Percentiles rank a stretch among this genome's conserved stretches.
Conservation (phyloP, 495 filamentous ascomycete species). For the Elaphomyces granulatus region DNA sequence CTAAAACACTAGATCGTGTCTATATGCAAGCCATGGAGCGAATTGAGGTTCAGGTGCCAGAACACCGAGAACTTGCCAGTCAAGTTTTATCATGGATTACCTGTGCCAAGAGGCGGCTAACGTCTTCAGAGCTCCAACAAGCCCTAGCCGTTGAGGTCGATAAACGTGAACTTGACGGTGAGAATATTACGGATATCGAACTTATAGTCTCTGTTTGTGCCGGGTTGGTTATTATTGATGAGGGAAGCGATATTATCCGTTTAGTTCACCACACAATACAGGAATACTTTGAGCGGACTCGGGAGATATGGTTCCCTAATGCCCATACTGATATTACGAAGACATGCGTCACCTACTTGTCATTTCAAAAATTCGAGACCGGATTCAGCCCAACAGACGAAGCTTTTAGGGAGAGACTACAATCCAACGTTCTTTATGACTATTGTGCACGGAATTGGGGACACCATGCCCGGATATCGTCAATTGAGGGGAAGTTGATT, state of each 20-base stretch:
- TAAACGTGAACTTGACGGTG: constrained; percentile 20
- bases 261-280: constrained; percentile 38
- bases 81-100: constrained; percentile 8
- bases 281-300: constrained; percentile 34
- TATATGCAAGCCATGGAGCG: constrained; percentile 8
- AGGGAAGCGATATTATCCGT: constrained; percentile 27
- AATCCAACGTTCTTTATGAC: constrained; percentile 19
- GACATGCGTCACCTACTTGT: constrained; percentile 6
- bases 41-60: constrained; percentile 5
- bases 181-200: constrained; percentile 24
- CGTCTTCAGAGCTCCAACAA: constrained; percentile 11
- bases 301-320: constrained; percentile 5
- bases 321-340: constrained; percentile 4
- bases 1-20: neutral
- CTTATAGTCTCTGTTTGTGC: constrained; percentile 28
- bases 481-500: neutral
- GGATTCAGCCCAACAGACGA: constrained; percentile 8
- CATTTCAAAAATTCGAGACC: constrained; percentile 4
- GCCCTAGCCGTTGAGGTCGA: constrained; percentile 27
- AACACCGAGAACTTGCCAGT: constrained; percentile 3
- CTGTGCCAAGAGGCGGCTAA: constrained; percentile 7
- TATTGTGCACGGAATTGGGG: constrained; percentile 35
- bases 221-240: constrained; percentile 34
- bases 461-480: constrained; percentile 7
- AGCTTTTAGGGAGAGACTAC: constrained; percentile 1